Evolutionary conservation across 345 rosid genomes (phyloP), one percentile per base, ranked within the genome.

Genomic region (Syzygium aqueum): DNA sequence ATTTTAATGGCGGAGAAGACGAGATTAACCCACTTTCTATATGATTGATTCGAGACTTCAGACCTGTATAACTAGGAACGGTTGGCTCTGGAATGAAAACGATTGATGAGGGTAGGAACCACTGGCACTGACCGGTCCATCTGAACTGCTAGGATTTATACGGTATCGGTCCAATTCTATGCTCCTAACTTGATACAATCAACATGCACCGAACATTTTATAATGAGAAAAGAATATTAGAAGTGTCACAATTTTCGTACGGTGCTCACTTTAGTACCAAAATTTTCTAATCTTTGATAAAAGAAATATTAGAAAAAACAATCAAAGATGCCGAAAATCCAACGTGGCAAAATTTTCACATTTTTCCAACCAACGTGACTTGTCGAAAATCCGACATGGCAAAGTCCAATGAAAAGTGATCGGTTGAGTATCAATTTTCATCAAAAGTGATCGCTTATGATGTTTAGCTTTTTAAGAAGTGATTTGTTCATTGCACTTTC

Each of bases 211-310:
- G 3, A 30, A 7, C 25, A 33, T 67, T 25, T 33, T 2, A 19
- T 7, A 17, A 15, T 8, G 1, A 1, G 25, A 56, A 25, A 59
- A 59, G 0, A 0, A 59, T 1, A 6, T 0, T 11, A 4, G 1
- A 59, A 10, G 1, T 27, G 12, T 27, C 30, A 59, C 11, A 56
- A 56, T 2, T 56, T 56, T 56, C 2, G 25, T 56, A 56, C 10
- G 11, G 2, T 10, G 1, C 61, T 23, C 6, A 10, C n/a, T 57
- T 57, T 10, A 23, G 0, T 23, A 56, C 4, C 2, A 56, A 56
- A 56, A 23, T 3, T 23, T 56, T 2, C 2, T 25, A 0, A 54
- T 1, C 13, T 56, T 56, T 22, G 61, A 0, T 25, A 11, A 11
- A 25, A 59, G 11, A 43, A 43, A 43, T 3, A 40, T 40, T 4